These are phyloP conservation scores for Piloderma croceum DNA, from an alignment of 768 basidiomycete genomes.

Conservation along the genomic window DNA sequence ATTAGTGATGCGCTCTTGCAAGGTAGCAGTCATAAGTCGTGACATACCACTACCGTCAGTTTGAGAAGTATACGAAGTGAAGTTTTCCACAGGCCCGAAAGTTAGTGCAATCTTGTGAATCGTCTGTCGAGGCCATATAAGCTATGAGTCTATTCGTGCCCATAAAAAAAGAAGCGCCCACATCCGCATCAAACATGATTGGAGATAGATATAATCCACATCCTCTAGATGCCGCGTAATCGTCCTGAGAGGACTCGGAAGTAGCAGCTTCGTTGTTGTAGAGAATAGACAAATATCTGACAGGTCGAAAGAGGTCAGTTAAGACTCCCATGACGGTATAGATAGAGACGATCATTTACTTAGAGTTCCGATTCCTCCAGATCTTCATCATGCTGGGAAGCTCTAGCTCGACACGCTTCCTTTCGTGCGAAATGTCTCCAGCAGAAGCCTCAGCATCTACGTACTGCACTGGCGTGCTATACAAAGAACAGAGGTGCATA, in stretches of 20 bases:
- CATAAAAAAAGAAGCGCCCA: constrained; percentile 20
- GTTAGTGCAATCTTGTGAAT: constrained; percentile 45
- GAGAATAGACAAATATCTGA: constrained; percentile 36
- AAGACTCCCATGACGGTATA: constrained; percentile 18
- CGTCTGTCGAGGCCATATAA: constrained; percentile 31
- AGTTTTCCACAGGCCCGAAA: constrained; percentile 63
- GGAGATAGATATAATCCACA: constrained; percentile 44
- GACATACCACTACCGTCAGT: no score
- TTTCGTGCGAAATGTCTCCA: constrained; percentile 10
- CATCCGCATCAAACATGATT: constrained; percentile 55
- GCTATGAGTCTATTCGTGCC: background rate
- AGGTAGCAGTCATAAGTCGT: no score
- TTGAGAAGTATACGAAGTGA: no score
- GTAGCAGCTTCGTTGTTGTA: constrained; percentile 55
- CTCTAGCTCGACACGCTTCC: constrained; percentile 36
- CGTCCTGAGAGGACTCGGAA: constrained; percentile 28
- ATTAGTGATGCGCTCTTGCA: no score
- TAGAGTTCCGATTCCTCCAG: constrained; percentile 46
- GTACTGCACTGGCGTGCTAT: constrained; percentile 9
- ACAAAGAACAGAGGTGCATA: no score
- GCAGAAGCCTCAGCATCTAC: constrained; percentile 6
- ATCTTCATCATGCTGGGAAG: constrained; percentile 59
- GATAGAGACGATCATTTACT: constrained; percentile 30
- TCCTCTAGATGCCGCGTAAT: no score
- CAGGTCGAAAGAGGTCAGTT: background rate